A percentile compares a stretch with the other conserved stretches of the same genome.
Conservation (phyloP, 2,329 filamentous ascomycete genomes). For the Arthrobotrys sinensis region DNA sequence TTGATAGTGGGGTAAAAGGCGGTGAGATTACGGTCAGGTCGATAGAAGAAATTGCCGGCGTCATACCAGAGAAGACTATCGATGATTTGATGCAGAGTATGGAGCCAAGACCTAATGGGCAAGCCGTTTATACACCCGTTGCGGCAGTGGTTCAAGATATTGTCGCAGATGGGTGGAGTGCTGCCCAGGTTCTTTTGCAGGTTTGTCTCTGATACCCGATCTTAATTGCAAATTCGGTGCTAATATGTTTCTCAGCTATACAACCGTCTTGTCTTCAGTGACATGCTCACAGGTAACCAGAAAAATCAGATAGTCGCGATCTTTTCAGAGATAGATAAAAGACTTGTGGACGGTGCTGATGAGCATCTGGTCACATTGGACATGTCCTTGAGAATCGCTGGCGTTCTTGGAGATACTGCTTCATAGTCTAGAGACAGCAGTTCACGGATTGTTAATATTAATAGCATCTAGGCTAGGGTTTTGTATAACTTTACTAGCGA, state of each 20-base stretch:
- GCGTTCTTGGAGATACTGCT: conserved; percentile 34
- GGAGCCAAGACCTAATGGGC: conserved; percentile 77
- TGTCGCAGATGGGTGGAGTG: conserved; percentile 97
- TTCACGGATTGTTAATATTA: not conserved
- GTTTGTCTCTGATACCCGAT: conserved; percentile 67
- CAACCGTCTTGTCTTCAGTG: conserved; percentile 84
- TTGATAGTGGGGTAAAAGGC: conserved; percentile 69
- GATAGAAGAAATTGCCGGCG: conserved; percentile 95
- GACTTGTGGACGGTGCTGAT: conserved; percentile 92
- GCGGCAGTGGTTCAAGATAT: conserved; percentile 87
- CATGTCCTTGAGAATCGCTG: conserved; percentile 53
- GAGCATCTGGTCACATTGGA: conserved; percentile 77
- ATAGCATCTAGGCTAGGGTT: not conserved
- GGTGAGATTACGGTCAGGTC: conserved; percentile 79
- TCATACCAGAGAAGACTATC: conserved; percentile 85
- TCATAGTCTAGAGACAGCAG: conserved; percentile 16
- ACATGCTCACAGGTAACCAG: conserved; percentile 84
- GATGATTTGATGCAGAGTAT: conserved; percentile 80
- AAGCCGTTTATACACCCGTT: conserved; percentile 77
- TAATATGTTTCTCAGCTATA: conserved; percentile 75
- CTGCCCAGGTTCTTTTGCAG: conserved; percentile 86
- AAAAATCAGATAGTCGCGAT: conserved; percentile 91
- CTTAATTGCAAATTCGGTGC: not conserved
- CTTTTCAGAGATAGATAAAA: conserved; percentile 95
- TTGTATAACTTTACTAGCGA: not conserved